Percentiles rank a stretch among this genome's conserved stretches.
Evolutionary conservation across 169 alveolate species (phyloP).

Genomic region (Plasmodium gonderi): DNA sequence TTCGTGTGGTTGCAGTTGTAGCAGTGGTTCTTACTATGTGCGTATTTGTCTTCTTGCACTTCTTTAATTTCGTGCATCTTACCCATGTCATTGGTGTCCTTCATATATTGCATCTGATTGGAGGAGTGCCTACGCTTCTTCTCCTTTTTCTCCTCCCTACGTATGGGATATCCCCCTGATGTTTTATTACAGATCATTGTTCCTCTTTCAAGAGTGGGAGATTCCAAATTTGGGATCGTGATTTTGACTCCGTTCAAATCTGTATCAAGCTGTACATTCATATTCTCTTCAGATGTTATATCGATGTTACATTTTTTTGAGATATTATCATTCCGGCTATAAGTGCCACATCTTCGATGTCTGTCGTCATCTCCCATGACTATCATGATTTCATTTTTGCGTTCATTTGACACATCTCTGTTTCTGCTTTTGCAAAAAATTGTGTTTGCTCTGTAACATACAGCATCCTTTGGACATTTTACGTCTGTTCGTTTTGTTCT

Average conservation of each 20-base stretch:
- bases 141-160: neutral
- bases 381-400: neutral
- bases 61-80: neutral
- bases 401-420: neutral
- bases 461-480: neutral
- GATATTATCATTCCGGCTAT: neutral
- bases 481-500: neutral
- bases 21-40: neutral
- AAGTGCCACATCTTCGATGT: neutral
- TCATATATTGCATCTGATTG: neutral
- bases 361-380: neutral
- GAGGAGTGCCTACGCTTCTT: neutral
- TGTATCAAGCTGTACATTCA: neutral
- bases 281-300: too few relatives aligned
- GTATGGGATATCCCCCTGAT: neutral
- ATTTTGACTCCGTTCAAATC: neutral
- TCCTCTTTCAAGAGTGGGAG: neutral
- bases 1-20: neutral
- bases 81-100: neutral
- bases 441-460: neutral
- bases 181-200: neutral
- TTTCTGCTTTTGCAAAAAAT: neutral
- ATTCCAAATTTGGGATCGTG: neutral
- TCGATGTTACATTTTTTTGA: too few relatives aligned
- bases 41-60: neutral